phyloP scores from a whole-genome alignment of 169 alveolate genomes.

The Eimeria necatrix region DNA sequence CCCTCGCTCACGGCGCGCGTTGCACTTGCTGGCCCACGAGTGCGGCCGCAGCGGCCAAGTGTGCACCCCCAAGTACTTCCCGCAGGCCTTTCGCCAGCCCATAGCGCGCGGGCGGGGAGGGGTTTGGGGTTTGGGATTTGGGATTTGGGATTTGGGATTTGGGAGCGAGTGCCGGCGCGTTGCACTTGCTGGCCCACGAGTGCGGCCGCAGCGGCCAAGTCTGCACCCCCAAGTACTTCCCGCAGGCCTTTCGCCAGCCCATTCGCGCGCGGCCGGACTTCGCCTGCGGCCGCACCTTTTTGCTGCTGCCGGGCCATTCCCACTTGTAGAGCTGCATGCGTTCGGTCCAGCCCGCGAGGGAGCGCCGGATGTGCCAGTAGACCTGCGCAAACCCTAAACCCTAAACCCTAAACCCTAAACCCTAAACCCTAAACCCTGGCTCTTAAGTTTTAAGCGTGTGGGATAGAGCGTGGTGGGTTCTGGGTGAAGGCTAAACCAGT shows the following conservation, averaged over 20 bases:
- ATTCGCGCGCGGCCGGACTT: conserved; percentile 91
- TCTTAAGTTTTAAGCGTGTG: neutral
- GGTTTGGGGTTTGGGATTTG: too few species aligned
- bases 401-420: neutral
- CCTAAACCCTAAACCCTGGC: neutral
- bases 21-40: conserved; percentile 87
- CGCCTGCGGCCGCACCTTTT: conserved; percentile 88
- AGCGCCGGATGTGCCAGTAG: conserved; percentile 89
- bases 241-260: conserved; percentile 93
- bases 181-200: conserved; percentile 87
- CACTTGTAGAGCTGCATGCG: conserved; percentile 92
- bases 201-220: conserved; percentile 92
- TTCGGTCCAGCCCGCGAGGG: conserved; percentile 92
- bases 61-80: conserved; percentile 91
- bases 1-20: neutral
- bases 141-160: too few species aligned
- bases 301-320: conserved; percentile 93
- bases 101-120: conserved; percentile 88
- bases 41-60: conserved; percentile 92
- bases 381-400: conserved; percentile 78
- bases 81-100: conserved; percentile 93
- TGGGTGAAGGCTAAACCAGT: too few species aligned
- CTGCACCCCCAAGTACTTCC: conserved; percentile 91
- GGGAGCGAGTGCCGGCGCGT: conserved; percentile 68
- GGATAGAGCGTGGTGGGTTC: too few species aligned